These are phyloP conservation scores for Cadophora malorum DNA, from an alignment of 2,329 filamentous ascomycete genomes.

Conservation along the genomic window DNA sequence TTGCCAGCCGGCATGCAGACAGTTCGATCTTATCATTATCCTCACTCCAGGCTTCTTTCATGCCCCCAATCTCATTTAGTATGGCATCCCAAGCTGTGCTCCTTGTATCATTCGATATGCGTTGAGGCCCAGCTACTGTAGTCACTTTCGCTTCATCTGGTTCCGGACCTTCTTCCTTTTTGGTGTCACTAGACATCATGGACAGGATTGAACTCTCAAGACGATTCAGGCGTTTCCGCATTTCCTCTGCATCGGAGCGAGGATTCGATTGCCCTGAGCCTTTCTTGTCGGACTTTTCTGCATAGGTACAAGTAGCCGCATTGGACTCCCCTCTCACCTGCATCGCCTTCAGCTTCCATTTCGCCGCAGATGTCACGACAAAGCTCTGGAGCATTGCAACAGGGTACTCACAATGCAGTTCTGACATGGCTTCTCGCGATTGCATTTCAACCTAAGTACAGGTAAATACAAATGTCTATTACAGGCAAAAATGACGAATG, in stretches of 20 bases:
- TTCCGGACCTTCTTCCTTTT: background rate
- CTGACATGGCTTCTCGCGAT: slow-evolving; percentile 57
- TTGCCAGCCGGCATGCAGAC: slow-evolving; percentile 42
- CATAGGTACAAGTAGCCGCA: slow-evolving; percentile 54
- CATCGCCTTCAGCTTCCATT: no score
- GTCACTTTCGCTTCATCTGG: slow-evolving; percentile 2
- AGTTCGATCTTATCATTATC: slow-evolving; percentile 48
- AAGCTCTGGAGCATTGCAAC: no score
- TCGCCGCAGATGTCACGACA: no score
- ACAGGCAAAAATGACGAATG: background rate
- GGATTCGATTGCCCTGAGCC: slow-evolving; percentile 34
- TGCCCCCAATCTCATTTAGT: slow-evolving; percentile 53
- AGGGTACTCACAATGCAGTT: slow-evolving; percentile 53
- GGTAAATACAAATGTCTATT: slow-evolving; percentile 13
- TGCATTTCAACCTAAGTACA: slow-evolving; percentile 53
- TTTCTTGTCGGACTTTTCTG: slow-evolving; percentile 54
- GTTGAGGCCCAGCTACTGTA: slow-evolving; percentile 29
- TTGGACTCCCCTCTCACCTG: slow-evolving; percentile 49
- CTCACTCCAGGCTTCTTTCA: slow-evolving; percentile 41
- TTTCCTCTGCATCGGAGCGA: slow-evolving; percentile 48
- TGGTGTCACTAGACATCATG: slow-evolving; percentile 50
- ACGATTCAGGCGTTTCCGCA: slow-evolving; percentile 59
- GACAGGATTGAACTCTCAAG: slow-evolving; percentile 62
- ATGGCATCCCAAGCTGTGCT: slow-evolving; percentile 66
- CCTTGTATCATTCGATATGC: slow-evolving; percentile 40